phyloP scores from a whole-genome alignment of 208 protist genomes.

The Leishmania turanica region DNA sequence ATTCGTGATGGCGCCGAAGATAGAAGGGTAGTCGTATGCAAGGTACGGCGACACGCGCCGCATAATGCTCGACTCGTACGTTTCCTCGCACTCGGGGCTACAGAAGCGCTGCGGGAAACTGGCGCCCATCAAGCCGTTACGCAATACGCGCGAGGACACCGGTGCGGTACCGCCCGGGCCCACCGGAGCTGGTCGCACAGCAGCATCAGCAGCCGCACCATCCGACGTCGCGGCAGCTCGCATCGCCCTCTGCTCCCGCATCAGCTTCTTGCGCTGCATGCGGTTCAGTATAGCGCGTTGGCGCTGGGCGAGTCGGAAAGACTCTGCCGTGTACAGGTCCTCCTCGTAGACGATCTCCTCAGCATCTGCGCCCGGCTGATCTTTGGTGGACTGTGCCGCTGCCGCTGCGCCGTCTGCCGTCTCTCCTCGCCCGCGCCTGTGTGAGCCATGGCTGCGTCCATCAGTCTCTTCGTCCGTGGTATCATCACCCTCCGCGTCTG shows the following conservation, averaged over 20 bases:
- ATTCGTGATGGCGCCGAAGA: conserved; percentile 47
- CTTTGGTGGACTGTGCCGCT: neutral
- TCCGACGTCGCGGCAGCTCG: neutral
- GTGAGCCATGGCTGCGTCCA: neutral
- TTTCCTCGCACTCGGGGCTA: conserved; percentile 49
- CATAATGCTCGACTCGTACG: conserved; percentile 37
- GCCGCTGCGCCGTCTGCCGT: neutral
- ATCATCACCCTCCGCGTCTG: conserved; percentile 10
- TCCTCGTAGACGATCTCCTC: conserved; percentile 73
- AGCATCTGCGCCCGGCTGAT: conserved; percentile 10
- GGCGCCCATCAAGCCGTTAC: conserved; percentile 30
- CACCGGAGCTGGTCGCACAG: neutral
- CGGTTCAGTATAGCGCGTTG: conserved; percentile 45
- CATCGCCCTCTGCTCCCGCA: conserved; percentile 8
- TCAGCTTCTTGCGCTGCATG: conserved; percentile 26
- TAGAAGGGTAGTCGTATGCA: conserved; percentile 37
- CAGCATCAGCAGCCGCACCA: neutral
- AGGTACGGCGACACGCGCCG: conserved; percentile 28
- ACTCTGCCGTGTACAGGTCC: conserved; percentile 54
- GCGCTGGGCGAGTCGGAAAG: conserved; percentile 55
- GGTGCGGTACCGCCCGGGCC: neutral
- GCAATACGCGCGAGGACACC: conserved; percentile 3
- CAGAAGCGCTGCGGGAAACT: conserved; percentile 69
- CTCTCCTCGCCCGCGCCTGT: neutral
- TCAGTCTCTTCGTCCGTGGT: conserved; percentile 9